Base-by-base conservation (phyloP, 2,329 filamentous ascomycete genomes). In the Bipolaris zeicola region DNA sequence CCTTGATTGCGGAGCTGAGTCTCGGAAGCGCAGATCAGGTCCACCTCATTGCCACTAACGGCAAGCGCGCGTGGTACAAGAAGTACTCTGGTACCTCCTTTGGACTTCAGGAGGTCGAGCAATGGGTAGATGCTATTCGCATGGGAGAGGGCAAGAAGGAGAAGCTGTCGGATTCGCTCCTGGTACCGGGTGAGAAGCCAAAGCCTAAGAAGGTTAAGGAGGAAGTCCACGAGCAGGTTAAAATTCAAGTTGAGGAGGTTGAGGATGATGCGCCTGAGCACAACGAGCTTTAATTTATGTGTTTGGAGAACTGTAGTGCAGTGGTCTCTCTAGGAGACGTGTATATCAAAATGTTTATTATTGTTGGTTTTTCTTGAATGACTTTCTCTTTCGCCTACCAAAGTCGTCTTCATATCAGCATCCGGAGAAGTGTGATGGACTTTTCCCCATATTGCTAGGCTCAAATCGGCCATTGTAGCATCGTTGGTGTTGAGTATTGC, bases 71-170 rank as follows among this genome's bases (percentile, higher is more conserved):
- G 39, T 99, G 95, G 95, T 96, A 88, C 85, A 89, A 89, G 68
- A 85, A 84, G 55, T 95, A 91, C 74, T 79, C 85, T 45, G 86
- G 83, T 6, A 75, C 77, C 7, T 74, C 77, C 14, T 87, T 87
- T 42, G 85, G 84, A 52, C 71, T 82, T 22, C 80, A 84, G 51
- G 84, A 83, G 24, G 80, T 99, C 28, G 91, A 96, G 78, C 80
- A 81, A 60, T 99, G 94, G 92, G 86, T 99, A 57, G 95, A 99
- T 70, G 83, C 86, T n/a, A 92, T 98, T 60, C 88, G 92, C 36
- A 84, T 99, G 82, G 91, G 93, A 50, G 94, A 98, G 72, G 90
- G 91, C 2, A 79, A 84, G 57, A 97, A 94, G 82, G 83, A 87
- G 68, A 90, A 86, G 66, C 72, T 93, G 14, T 82, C 81, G 38